Percentiles rank a stretch among this genome's conserved stretches.
Evolutionary conservation across 345 rosid genomes (phyloP).

Genomic region (Punica granatum): DNA sequence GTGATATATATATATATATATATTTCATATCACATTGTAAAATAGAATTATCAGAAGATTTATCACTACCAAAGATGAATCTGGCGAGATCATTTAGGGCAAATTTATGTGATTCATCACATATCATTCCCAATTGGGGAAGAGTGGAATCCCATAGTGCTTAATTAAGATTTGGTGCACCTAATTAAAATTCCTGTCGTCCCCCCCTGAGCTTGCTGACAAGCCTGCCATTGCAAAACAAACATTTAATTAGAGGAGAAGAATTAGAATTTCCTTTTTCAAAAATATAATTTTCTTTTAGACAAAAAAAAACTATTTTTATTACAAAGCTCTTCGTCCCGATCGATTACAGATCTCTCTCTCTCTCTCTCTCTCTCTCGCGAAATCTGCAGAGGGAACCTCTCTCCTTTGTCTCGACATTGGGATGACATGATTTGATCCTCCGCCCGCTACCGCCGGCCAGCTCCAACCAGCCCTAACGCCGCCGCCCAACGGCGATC

Average conservation of each 20-base stretch:
- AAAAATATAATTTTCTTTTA: too few relatives aligned
- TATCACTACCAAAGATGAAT: too few relatives aligned
- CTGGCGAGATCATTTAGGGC: too few relatives aligned
- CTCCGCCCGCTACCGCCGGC: neutral
- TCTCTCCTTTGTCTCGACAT: neutral
- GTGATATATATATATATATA: too few relatives aligned
- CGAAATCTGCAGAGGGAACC: neutral
- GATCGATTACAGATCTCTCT: conserved; percentile 6
- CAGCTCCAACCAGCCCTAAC: neutral
- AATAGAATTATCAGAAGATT: too few relatives aligned
- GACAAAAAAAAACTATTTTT: too few relatives aligned
- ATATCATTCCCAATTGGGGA: neutral
- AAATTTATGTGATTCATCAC: too few relatives aligned
- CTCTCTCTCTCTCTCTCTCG: neutral
- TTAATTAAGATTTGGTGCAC: neutral
- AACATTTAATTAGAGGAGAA: neutral
- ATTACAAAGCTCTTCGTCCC: neutral
- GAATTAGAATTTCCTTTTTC: too few relatives aligned
- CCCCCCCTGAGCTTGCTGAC: neutral
- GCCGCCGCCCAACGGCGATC: conserved; percentile 1
- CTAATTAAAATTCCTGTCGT: neutral
- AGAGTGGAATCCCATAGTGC: neutral
- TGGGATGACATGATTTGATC: neutral
- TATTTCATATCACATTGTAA: too few relatives aligned
- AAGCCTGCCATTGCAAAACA: neutral